Base-by-base conservation (phyloP, 805 yeast genomes). In the Wickerhamiella sergipiensis region DNA sequence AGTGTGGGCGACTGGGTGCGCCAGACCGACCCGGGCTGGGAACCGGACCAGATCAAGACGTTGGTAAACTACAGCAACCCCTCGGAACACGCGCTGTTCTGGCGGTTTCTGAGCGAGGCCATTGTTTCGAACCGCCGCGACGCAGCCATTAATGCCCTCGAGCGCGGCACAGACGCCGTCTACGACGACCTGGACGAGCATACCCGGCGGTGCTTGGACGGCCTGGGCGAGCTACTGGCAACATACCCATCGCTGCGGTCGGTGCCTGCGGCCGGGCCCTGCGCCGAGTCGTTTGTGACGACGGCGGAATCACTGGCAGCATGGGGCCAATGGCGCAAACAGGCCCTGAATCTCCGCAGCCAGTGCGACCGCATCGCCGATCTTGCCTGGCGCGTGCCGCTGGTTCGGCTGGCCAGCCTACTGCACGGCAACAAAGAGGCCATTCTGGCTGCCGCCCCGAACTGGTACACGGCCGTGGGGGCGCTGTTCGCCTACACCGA, bases 381-480 rank as follows among this genome's bases (percentile, higher is more conserved):
- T 3, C 42, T 33, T 18, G 21, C 24, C n/a, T 52, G 51, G 51
- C 47, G 50, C 19, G 44, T 46, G 6, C 46, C 45, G 13, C 43
- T 52, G 12, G 46, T 45, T 9, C 49, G 44, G 1, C 24, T 46
- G 5, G 40, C 48, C 9, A 45, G 44, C n/a, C 36, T 52, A 9
- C 47, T 52, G 29, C 46, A 45, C 6, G 54, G 54, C 8, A 29
- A 22, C 15, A 19, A 31, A 5, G 47, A 46, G 6, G 31, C 44
- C 13, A 21, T 47, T 22, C 29, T 31, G 21, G 3, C 29, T 9
- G 39, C 47, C 4, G 26, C 50, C 19, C 36, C 33, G 10, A 43
- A 31, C 19, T 52, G 54, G 54, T 39, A 24, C 17, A 42, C 44
- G 15, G 54, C 52, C 21, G 52, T 49, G n/a, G 46, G 48, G 9